Base-by-base conservation (phyloP, 805 yeast genomes). In the Candida dendrica region DNA sequence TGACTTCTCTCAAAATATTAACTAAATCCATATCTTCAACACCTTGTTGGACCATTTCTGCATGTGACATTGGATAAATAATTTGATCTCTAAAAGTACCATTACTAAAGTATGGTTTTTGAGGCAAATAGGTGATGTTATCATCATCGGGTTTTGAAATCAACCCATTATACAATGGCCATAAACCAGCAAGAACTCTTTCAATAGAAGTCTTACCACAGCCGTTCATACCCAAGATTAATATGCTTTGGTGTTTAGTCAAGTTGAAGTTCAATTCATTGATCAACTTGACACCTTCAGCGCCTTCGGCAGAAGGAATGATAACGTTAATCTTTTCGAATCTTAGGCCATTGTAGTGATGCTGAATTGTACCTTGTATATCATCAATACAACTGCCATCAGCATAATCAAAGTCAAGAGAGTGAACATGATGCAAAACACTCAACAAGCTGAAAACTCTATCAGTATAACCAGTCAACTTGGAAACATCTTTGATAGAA, bases 1-100 rank as follows among this genome's bases (percentile, higher is more conserved):
- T 83, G 32, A 90, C 96, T 52, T 81, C 85, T 39, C 75, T 66
- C 51, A 90, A 67, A 37, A 85, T 79, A 46, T 74, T 75, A 48
- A 77, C 73, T 50, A 90, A 68, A 45, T 81, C 79, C 39, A 71
- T 77, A 63, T 90, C 97, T 33, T 76, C 76, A 47, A 65, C 66
- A 2, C 95, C 95, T 61, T 69, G 68, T 41, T 75, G 81, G 37
- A 84, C 64, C 84, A 89, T 86, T 38, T 86, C 90, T 34, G 73
- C 76, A 53, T 87, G 79, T 16, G 85, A 77, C 63, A 77, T 66
- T 4, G 98, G 98, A 56, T 90, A 90, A 35, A 86, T 89, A 36
- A 90, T 75, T 65, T 90, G 98, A 58, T 90, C 97, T 50, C 96
- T 75, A 47, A 90, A 75, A 20, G 91, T 82, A 6, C 96, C 96